Conservation (phyloP, 805 yeast genomes). For the Priceomyces melissophilus region DNA sequence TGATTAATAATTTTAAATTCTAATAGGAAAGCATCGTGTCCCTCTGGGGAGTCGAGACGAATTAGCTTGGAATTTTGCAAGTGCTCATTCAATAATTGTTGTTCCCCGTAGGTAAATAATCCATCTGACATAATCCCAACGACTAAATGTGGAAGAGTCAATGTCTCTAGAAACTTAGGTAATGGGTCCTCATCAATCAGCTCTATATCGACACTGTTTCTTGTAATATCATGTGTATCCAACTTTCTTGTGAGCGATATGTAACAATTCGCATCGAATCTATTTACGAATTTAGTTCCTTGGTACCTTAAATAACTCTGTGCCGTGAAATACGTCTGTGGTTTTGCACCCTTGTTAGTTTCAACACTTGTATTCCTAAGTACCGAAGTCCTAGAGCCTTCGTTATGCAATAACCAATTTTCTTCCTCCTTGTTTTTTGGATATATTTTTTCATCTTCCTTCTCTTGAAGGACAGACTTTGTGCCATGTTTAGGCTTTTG, state of each 20-base stretch:
- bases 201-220: constrained; percentile 58
- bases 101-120: constrained; percentile 87
- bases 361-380: not conserved
- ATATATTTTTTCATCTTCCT: constrained; percentile 27
- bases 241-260: constrained; percentile 89
- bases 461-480: constrained; percentile 4
- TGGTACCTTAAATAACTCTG: constrained; percentile 94
- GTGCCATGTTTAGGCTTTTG: constrained; percentile 31
- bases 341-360: constrained; percentile 25
- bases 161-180: constrained; percentile 52
- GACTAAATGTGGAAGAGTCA: constrained; percentile 74
- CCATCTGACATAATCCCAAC: constrained; percentile 94
- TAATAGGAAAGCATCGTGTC: constrained; percentile 93
- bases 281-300: constrained; percentile 80
- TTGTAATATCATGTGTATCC: constrained; percentile 90
- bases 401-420: constrained; percentile 83
- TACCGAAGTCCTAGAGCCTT: constrained; percentile 52
- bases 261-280: constrained; percentile 97
- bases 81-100: constrained; percentile 72
- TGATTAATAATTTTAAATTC: constrained; percentile 83
- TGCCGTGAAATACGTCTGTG: constrained; percentile 80
- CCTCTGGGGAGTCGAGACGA: constrained; percentile 86
- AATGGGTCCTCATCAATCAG: constrained; percentile 26
- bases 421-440: constrained; percentile 60
- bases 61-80: constrained; percentile 68